Conservation (phyloP, 148 eudicot species). For the Cornus suecica region DNA sequence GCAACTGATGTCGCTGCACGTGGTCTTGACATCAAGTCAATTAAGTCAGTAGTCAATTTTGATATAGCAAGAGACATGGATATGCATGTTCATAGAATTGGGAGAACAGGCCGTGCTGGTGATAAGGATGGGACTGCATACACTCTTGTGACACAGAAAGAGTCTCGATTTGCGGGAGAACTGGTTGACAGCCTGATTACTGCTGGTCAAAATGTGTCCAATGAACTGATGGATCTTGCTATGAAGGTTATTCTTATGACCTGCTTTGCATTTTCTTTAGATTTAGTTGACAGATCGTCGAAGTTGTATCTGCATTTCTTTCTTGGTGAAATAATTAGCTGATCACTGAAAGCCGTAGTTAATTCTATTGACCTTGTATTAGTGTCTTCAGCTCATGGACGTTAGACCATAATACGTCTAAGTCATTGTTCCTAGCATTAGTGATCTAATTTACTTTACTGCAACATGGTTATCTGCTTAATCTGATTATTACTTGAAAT, state of each 20-base stretch:
- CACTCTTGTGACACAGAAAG: slow-evolving; percentile 90
- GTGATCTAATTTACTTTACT: background rate
- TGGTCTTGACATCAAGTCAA: slow-evolving; percentile 96
- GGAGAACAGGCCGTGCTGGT: slow-evolving; percentile 99
- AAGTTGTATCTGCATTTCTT: background rate
- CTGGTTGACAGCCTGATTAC: slow-evolving; percentile 89
- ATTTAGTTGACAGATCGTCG: background rate
- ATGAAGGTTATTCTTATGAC: slow-evolving; percentile 71
- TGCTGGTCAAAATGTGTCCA: slow-evolving; percentile 91
- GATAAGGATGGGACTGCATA: slow-evolving; percentile 97
- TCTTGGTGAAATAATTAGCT: background rate
- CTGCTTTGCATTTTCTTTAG: background rate
- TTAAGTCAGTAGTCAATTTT: slow-evolving; percentile 94
- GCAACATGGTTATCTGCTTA: background rate
- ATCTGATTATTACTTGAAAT: background rate
- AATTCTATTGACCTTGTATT: background rate
- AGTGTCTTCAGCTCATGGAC: background rate
- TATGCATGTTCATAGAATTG: slow-evolving; percentile 99
- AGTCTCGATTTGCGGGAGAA: slow-evolving; percentile 97
- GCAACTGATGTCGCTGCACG: slow-evolving; percentile 99
- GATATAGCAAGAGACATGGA: slow-evolving; percentile 99
- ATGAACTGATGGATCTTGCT: slow-evolving; percentile 91
- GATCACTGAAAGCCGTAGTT: background rate
- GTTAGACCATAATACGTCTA: background rate
- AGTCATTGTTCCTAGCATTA: background rate